Conservation (phyloP, 2,329 filamentous ascomycete genomes). For the Clarireedia paspali region DNA sequence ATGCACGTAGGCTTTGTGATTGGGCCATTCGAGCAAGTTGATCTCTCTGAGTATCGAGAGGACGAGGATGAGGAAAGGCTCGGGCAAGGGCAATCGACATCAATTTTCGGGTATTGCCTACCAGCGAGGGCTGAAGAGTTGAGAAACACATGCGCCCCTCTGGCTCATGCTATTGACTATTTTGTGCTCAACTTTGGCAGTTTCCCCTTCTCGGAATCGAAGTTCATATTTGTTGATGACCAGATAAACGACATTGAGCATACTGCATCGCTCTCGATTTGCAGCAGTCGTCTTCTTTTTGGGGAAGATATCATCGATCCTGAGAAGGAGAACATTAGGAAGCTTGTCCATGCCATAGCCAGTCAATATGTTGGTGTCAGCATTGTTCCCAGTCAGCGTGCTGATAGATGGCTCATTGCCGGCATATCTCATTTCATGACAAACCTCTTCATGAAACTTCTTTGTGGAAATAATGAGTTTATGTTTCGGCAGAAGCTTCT, state of each 20-base stretch:
- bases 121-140: conserved; percentile 77
- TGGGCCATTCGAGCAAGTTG: conserved; percentile 89
- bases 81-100: conserved; percentile 70
- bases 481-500: conserved; percentile 81
- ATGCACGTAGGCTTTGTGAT: conserved; percentile 91
- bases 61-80: conserved; percentile 89
- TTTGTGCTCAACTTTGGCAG: conserved; percentile 82
- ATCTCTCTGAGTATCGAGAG: conserved; percentile 80
- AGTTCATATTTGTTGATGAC: conserved; percentile 91
- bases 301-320: conserved; percentile 79
- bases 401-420: conserved; percentile 82
- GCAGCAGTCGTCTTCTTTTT: conserved; percentile 79
- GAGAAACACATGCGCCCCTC: conserved; percentile 75
- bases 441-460: conserved; percentile 79
- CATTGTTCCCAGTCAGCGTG: conserved; percentile 72
- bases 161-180: conserved; percentile 83
- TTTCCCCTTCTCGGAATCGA: conserved; percentile 89
- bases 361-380: conserved; percentile 94
- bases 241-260: conserved; percentile 66
- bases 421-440: conserved; percentile 94
- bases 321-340: conserved; percentile 72
- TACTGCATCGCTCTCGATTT: conserved; percentile 76
- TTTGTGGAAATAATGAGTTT: conserved; percentile 94
- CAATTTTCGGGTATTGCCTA: conserved; percentile 85
- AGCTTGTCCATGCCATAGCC: conserved; percentile 74